Evolutionary conservation across 345 rosid genomes (phyloP).

Genomic region (Hevea brasiliensis): DNA sequence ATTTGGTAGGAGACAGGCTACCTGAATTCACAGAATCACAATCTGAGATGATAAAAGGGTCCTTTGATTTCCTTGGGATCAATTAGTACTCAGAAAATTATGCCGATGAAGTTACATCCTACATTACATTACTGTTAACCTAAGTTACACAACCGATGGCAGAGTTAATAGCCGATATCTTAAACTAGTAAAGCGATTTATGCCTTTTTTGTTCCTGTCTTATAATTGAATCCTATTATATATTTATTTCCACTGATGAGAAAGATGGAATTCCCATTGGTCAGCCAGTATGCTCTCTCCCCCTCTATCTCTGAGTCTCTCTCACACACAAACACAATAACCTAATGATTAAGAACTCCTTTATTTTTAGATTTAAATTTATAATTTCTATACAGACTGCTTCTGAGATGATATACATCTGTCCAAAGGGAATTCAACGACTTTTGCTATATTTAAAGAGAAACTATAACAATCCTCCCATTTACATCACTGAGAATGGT

Average conservation of each 20-base stretch:
- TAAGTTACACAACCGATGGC: slow-evolving; percentile 12
- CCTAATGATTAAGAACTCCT: too few relatives aligned
- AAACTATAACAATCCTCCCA: slow-evolving; percentile 47
- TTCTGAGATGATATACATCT: slow-evolving; percentile 46
- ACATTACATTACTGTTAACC: background rate
- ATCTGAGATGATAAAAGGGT: slow-evolving; percentile 13
- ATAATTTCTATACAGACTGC: slow-evolving; percentile 50
- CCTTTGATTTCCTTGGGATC: slow-evolving; percentile 23
- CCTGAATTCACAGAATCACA: slow-evolving; percentile 11
- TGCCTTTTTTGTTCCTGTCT: too few relatives aligned
- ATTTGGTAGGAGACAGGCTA: slow-evolving; percentile 9
- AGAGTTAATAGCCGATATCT: too few relatives aligned
- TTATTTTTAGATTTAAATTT: too few relatives aligned
- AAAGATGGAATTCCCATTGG: slow-evolving; percentile 28
- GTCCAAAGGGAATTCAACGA: slow-evolving; percentile 53
- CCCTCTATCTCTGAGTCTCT: too few relatives aligned
- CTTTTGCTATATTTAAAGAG: slow-evolving; percentile 42
- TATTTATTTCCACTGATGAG: too few relatives aligned
- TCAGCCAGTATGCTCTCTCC: background rate
- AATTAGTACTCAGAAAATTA: slow-evolving; percentile 20
- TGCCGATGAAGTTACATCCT: slow-evolving; percentile 3
- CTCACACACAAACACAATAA: too few relatives aligned
- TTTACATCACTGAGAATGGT: slow-evolving; percentile 66
- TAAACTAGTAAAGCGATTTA: too few relatives aligned
- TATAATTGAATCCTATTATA: too few relatives aligned